phyloP scores from a whole-genome alignment of 257 asterid species.

The Solanum pimpinellifolium region DNA sequence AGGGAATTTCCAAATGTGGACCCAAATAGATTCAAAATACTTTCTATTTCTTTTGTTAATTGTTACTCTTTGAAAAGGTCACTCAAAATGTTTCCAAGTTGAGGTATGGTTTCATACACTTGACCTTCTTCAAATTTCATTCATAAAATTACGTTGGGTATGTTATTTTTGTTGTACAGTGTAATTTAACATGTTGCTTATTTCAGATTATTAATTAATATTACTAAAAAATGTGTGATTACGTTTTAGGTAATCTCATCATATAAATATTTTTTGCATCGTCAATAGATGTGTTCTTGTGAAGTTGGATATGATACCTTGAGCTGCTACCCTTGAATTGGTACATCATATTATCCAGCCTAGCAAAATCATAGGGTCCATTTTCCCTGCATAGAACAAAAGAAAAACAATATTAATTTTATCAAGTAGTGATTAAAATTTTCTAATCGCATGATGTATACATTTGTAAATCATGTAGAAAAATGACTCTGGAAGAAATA shows the following conservation, averaged over 20 bases:
- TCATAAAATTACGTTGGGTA: no score
- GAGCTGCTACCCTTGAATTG: conserved; percentile 84
- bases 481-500: neutral
- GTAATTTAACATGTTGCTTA: neutral
- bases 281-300: neutral
- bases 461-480: neutral
- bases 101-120: neutral
- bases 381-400: conserved; percentile 20
- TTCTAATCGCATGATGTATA: neutral
- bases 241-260: neutral
- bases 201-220: neutral
- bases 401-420: neutral
- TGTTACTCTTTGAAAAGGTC: neutral
- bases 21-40: neutral
- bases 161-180: no score
- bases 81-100: neutral
- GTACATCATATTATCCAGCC: conserved; percentile 57
- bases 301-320: conserved; percentile 24
- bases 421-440: neutral
- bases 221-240: neutral
- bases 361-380: conserved; percentile 42
- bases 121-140: neutral
- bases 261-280: neutral
- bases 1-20: neutral
- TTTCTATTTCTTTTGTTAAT: neutral